These are phyloP conservation scores for Talaromyces trachyspermus DNA, from an alignment of 495 filamentous ascomycete species.

Conservation along the genomic window DNA sequence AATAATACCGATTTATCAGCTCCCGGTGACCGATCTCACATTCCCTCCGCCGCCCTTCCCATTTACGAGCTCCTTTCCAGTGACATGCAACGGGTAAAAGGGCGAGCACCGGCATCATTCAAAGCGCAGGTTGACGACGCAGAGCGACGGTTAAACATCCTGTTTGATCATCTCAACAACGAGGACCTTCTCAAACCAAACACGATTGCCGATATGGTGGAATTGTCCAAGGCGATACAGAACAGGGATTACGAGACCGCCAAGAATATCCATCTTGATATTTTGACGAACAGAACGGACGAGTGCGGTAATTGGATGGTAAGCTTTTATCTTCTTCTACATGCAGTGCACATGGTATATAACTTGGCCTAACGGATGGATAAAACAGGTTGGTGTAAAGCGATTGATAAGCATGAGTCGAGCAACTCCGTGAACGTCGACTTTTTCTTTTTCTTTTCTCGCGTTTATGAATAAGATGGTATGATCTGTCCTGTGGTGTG, in stretches of 20 bases:
- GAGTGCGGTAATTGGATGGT: constrained; percentile 97
- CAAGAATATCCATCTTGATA: constrained; percentile 64
- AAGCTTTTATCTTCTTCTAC: constrained; percentile 34
- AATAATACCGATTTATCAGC: constrained; percentile 33
- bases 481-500: neutral
- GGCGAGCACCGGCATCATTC: constrained; percentile 73
- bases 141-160: constrained; percentile 79
- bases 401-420: constrained; percentile 87
- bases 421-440: constrained; percentile 48
- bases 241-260: constrained; percentile 71
- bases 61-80: constrained; percentile 72
- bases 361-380: too few relatives aligned
- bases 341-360: too few relatives aligned
- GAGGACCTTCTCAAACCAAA: constrained; percentile 78
- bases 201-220: constrained; percentile 63
- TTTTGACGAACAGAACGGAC: constrained; percentile 72
- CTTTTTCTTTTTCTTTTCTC: neutral
- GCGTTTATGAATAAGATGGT: constrained; percentile 1
- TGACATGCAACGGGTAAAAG: constrained; percentile 83
- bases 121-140: constrained; percentile 83
- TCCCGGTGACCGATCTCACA: constrained; percentile 83
- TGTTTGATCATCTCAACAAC: constrained; percentile 97
- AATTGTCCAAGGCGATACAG: constrained; percentile 61
- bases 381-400: constrained; percentile 82
- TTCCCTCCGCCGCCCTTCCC: constrained; percentile 64